Conservation (phyloP, 2,329 filamentous ascomycete species). For the Cryphonectria radicalis region DNA sequence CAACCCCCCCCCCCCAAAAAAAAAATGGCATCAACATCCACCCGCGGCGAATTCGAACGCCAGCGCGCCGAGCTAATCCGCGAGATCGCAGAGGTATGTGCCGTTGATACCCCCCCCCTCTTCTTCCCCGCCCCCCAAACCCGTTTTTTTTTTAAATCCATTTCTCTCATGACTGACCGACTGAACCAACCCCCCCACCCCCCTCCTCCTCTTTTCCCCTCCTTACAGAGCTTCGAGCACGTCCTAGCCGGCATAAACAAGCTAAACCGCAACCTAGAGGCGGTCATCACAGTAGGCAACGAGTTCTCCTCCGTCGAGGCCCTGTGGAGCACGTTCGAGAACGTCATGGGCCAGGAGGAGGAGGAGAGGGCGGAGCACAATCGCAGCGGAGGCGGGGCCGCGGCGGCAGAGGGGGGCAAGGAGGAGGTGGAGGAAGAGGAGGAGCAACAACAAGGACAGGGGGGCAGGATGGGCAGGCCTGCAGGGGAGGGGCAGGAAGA, state of each 20-base stretch:
- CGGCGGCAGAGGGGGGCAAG: neutral
- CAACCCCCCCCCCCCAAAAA: neutral
- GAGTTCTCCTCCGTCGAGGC: constrained; percentile 97
- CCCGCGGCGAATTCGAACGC: constrained; percentile 69
- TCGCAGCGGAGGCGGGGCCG: neutral
- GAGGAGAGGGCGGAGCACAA: constrained; percentile 37
- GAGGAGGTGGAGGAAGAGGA: neutral
- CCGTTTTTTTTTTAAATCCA: neutral
- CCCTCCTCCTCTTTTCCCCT: no score
- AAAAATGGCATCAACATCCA: constrained; percentile 40
- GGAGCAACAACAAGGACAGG: constrained; percentile 34
- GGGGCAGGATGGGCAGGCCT: constrained; percentile 25
- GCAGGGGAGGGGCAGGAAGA: neutral
- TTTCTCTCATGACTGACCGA: neutral
- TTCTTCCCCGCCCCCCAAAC: neutral
- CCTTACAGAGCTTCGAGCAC: constrained; percentile 74
- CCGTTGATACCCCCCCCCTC: neutral
- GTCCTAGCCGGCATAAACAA: constrained; percentile 96
- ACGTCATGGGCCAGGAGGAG: constrained; percentile 83
- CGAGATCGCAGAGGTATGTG: constrained; percentile 71
- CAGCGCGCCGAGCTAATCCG: constrained; percentile 73
- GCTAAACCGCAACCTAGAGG: constrained; percentile 88
- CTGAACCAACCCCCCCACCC: constrained; percentile 2
- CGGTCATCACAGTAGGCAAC: constrained; percentile 91
- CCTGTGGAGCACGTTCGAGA: constrained; percentile 96